phyloP scores from a whole-genome alignment of 202 grass and related monocot genomes.

The Schoenoplectus tabernaemontani region DNA sequence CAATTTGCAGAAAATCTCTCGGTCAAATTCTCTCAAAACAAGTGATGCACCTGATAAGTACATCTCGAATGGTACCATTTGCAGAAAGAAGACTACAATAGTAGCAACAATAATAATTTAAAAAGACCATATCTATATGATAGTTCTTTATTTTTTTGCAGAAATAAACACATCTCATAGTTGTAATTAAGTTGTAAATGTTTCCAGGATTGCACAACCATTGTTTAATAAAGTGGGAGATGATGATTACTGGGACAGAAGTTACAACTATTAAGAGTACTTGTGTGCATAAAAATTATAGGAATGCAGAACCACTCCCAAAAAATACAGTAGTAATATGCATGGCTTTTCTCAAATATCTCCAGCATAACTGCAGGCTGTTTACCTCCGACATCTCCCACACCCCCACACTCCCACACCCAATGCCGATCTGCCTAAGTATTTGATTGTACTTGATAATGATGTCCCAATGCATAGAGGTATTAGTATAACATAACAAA shows the following conservation, averaged over 20 bases:
- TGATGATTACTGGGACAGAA: not conserved
- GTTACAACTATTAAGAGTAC: not conserved
- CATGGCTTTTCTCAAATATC: not conserved
- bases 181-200: too few species aligned
- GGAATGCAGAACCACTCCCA: not conserved
- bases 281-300: not conserved
- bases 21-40: not conserved
- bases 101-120: not conserved
- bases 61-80: not conserved
- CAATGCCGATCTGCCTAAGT: not conserved
- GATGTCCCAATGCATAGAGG: not conserved
- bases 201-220: too few species aligned
- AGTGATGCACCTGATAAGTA: not conserved
- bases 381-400: not conserved
- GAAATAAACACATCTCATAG: too few species aligned
- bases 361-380: not conserved
- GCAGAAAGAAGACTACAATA: not conserved
- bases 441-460: not conserved
- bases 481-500: not conserved
- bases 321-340: not conserved
- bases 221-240: not conserved
- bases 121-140: not conserved
- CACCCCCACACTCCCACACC: not conserved
- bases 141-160: not conserved
- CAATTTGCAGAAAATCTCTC: not conserved